phyloP scores from a whole-genome alignment of 1,139 yeast species.

The Blastobotrys petasosporus region DNA sequence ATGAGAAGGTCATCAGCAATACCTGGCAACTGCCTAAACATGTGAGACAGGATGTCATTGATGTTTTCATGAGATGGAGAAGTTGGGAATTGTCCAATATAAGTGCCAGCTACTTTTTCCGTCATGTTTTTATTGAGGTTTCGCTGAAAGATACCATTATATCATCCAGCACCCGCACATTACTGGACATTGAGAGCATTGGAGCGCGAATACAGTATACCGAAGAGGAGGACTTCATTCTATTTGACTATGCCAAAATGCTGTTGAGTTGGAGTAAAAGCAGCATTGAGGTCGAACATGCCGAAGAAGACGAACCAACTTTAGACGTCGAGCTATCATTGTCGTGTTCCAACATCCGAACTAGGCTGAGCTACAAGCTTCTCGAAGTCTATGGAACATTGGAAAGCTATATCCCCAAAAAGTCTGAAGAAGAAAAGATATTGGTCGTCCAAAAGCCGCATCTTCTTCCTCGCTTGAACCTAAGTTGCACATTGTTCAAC shows the following conservation, averaged over 20 bases:
- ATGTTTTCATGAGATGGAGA: slow-evolving; percentile 75
- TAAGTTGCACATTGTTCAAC: slow-evolving; percentile 4
- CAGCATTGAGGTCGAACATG: slow-evolving; percentile 1
- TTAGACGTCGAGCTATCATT: slow-evolving; percentile 21
- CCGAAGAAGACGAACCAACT: slow-evolving; percentile 6
- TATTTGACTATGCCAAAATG: slow-evolving; percentile 31
- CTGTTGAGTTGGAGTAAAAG: slow-evolving; percentile 19
- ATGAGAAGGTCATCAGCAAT: slow-evolving; percentile 25
- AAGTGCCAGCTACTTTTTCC: slow-evolving; percentile 43
- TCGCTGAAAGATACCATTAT: slow-evolving; percentile 30
- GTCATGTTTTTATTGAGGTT: slow-evolving; percentile 23
- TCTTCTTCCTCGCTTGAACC: slow-evolving; percentile 2
- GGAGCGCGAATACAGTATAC: slow-evolving; percentile 27
- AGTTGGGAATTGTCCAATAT: slow-evolving; percentile 75
- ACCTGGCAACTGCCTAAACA: slow-evolving; percentile 40
- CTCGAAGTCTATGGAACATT: slow-evolving; percentile 17
- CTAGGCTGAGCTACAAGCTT: slow-evolving; percentile 20
- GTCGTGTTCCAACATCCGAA: slow-evolving; percentile 21
- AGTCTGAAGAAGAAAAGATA: not conserved
- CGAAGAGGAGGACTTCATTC: slow-evolving; percentile 32
- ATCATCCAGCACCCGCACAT: slow-evolving; percentile 22
- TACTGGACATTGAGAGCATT: slow-evolving; percentile 30
- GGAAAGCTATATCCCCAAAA: not conserved
- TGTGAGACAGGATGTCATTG: slow-evolving; percentile 51
- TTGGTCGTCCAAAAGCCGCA: not conserved